A percentile compares a stretch with the other conserved stretches of the same genome.
Evolutionary conservation across 2,329 filamentous ascomycete species (phyloP).

Genomic region (Pestalotiopsis sp.): DNA sequence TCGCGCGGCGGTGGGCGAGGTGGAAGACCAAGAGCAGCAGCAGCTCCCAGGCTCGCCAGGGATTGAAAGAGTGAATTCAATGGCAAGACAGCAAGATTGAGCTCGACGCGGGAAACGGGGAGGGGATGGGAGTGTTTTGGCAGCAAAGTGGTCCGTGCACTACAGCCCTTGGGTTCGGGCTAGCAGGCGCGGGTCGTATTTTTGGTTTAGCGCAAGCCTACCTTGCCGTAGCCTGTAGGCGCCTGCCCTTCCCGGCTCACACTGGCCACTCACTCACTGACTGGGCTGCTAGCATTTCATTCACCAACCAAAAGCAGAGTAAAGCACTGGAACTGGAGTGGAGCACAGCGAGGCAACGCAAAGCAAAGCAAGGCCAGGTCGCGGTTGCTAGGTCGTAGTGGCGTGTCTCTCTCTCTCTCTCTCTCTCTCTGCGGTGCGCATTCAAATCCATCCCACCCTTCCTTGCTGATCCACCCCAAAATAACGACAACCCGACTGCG

Average conservation of each 20-base stretch:
- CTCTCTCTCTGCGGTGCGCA: too few relatives aligned
- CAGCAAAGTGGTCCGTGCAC: background rate
- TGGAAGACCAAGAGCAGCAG: background rate
- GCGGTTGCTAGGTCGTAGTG: background rate
- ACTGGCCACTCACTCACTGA: background rate
- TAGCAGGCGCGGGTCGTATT: background rate
- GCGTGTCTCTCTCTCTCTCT: too few relatives aligned
- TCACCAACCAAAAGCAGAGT: background rate
- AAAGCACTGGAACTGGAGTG: background rate
- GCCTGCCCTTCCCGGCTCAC: background rate
- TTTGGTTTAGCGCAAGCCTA: background rate
- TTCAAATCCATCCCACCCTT: background rate
- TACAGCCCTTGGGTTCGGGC: background rate
- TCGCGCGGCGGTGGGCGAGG: background rate
- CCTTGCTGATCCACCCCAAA: conserved; percentile 8
- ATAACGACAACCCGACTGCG: conserved; percentile 9
- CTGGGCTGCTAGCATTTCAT: background rate
- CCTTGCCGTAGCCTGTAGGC: background rate
- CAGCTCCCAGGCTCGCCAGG: background rate
- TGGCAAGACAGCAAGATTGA: too few relatives aligned
- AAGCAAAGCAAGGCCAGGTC: background rate
- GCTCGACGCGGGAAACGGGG: background rate
- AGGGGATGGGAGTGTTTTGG: background rate
- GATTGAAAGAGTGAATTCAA: background rate
- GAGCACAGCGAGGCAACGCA: background rate